Evolutionary conservation across 2,329 filamentous ascomycete species (phyloP), one percentile per base, ranked within the genome.

Genomic region (Madurella mycetomatis): DNA sequence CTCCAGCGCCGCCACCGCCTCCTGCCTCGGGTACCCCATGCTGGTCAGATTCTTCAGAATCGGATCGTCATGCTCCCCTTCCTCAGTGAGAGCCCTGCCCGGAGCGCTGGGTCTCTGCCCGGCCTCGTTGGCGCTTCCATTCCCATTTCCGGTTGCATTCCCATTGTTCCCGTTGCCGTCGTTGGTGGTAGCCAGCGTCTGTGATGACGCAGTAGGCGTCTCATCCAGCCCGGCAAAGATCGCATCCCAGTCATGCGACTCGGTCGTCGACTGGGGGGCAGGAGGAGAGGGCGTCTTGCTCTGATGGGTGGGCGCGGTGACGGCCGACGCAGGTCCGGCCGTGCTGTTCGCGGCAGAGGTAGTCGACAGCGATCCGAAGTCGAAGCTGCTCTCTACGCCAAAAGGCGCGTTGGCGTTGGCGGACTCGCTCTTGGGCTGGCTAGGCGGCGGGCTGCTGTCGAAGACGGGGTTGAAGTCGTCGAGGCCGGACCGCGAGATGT

Each of bases 211-310:
- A 32, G 48, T 64, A 53, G 54, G 70, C 60, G 49, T 68, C 63
- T 79, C 80, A 63, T 92, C 88, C 8, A 95, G 76, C 25, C 86
- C 86, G 1, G 89, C 87, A 72, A 97, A 97, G 52, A 97, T 90
- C 40, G 90, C 88, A 66, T 97, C 92, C 94, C 94, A 97, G 69
- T 97, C 92, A 63, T 95, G 88, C 34, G 75, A 73, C 13, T 81
- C 80, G 0, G 73, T 63, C 30, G 70, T 67, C 56, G 74, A 70
- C 47, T 71, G 67, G 9, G 44, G 32, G 11, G 41, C 12, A 9
- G 40, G 19, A 16, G 44, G 25, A 2, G n/a, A 8, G 1, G 39
- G 5, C 17, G 19, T 70, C 67, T 56, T 40, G 25, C 72, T 56
- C 49, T 45, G n/a, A 16, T 54, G 42, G 31, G 50, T 30, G 5